Base-by-base conservation (phyloP, 176 grass and related monocot species). In the Oryza nivara region DNA sequence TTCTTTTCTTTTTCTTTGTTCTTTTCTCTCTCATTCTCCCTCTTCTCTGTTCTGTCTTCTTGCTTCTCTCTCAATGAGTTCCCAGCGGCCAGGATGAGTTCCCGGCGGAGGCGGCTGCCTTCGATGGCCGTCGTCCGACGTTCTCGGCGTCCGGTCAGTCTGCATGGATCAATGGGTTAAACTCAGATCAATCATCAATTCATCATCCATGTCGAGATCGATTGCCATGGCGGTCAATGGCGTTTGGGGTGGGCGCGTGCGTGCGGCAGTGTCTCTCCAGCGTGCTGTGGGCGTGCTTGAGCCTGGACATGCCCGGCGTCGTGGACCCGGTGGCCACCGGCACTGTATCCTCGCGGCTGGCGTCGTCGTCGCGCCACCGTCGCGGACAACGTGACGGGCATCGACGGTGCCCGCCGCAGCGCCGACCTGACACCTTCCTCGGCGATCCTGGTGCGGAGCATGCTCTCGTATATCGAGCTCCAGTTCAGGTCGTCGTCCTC, bases 391-490 rank as follows among this genome's bases (percentile, higher is more conserved):
- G 71, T 54, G 61, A 76, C 20, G 14, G 89, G 90, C 90, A 88
- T 89, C 48, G 90, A 92, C n/a, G 90, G 90, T 68, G 86, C 86
- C n/a, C 86, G 83, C 8, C 49, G 74, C 34, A 92, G 90, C 68
- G 12, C 30, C 41, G 70, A 25, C 34, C 17, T n/a, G 65, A 40
- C 20, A 52, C 64, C 15, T 34, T 60, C 66, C 19, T 72, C 73
- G 0, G 74, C 80, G 11, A 64, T 75, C 80, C 74, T 73, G 11
- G 74, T 70, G 28, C 75, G 80, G 67, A 90, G 88, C 75, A 89
- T 28, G 77, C 84, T 80, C 86, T 90, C 84, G 86, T 94, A 77
- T 72, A 94, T 71, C 77, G 87, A 85, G 86, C 84, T 80, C 89
- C 86, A 86, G 87, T 94, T 88, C 75, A 83, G 83, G 61, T 87